Evolutionary conservation across 1,284 basidiomycete genomes (phyloP).

Genomic region (Farysia itapuensis): DNA sequence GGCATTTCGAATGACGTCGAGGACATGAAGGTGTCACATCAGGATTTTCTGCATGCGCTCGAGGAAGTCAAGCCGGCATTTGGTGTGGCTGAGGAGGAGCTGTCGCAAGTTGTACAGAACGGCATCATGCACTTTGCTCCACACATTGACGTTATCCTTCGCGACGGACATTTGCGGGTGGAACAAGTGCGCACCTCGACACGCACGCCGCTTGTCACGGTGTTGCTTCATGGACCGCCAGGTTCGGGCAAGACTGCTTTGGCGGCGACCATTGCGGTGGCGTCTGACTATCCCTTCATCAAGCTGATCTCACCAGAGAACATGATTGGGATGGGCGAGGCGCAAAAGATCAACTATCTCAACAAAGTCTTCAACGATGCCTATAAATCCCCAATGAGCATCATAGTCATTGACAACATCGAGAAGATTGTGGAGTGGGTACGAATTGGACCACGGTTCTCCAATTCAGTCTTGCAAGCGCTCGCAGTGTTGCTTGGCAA

Average conservation of each 20-base stretch:
- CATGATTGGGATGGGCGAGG: constrained; percentile 93
- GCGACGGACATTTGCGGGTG: constrained; percentile 87
- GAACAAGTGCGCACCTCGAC: constrained; percentile 91
- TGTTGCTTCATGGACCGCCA: constrained; percentile 82
- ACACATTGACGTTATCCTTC: constrained; percentile 73
- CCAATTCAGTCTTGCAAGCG: constrained; percentile 88
- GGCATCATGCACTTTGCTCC: constrained; percentile 89
- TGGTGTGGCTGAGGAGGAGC: constrained; percentile 95
- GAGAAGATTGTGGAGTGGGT: constrained; percentile 70
- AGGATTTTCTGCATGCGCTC: constrained; percentile 87
- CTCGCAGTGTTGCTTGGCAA: constrained; percentile 85
- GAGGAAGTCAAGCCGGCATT: constrained; percentile 96
- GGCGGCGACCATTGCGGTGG: constrained; percentile 89
- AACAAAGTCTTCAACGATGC: constrained; percentile 93
- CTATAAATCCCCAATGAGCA: constrained; percentile 94
- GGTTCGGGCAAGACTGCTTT: constrained; percentile 94
- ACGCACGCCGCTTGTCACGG: constrained; percentile 86
- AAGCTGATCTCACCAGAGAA: constrained; percentile 93
- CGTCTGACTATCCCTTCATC: constrained; percentile 94
- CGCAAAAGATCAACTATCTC: constrained; percentile 86
- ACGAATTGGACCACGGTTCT: constrained; percentile 95
- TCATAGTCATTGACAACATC: constrained; percentile 83
- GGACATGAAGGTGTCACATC: constrained; percentile 81
- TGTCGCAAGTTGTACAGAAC: constrained; percentile 90
- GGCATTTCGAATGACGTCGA: constrained; percentile 95